Evolutionary conservation across 2,329 filamentous ascomycete genomes (phyloP).

Genomic region (Fusarium phyllophilum): DNA sequence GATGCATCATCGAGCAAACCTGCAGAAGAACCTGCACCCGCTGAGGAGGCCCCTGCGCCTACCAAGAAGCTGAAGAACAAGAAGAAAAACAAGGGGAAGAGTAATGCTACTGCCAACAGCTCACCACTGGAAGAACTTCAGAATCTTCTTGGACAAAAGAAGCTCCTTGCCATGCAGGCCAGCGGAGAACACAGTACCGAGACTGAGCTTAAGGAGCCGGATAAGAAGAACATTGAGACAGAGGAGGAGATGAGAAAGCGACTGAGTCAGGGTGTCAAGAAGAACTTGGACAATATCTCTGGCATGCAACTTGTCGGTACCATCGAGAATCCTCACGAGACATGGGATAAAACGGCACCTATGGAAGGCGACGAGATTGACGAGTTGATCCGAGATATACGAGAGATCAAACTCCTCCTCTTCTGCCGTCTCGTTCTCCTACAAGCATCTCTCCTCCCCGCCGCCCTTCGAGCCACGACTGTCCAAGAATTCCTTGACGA

Average conservation of each 20-base stretch:
- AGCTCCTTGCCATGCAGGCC: conserved; percentile 28
- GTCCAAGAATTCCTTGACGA: conserved; percentile 44
- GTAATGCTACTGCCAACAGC: neutral
- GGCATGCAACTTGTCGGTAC: conserved; percentile 42
- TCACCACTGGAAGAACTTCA: neutral
- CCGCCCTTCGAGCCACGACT: conserved; percentile 39
- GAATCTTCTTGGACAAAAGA: conserved; percentile 17
- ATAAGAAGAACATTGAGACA: conserved; percentile 45
- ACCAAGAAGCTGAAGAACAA: conserved; percentile 23
- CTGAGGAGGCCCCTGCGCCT: neutral
- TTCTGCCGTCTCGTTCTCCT: conserved; percentile 44
- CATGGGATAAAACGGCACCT: conserved; percentile 39
- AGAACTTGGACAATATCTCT: conserved; percentile 31
- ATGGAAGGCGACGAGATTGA: conserved; percentile 43
- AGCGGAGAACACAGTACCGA: neutral
- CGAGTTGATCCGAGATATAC: conserved; percentile 34
- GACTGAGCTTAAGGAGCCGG: conserved; percentile 29
- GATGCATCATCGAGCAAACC: neutral
- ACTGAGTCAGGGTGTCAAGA: conserved; percentile 41
- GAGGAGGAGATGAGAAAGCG: conserved; percentile 44
- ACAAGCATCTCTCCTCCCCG: conserved; percentile 42
- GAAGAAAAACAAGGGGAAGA: conserved; percentile 34
- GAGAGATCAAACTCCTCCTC: conserved; percentile 44
- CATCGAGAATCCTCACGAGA: conserved; percentile 41
- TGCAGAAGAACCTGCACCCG: neutral